Conservation (phyloP, 1,284 basidiomycete genomes). For the Neotropicomus parvogracilis region DNA sequence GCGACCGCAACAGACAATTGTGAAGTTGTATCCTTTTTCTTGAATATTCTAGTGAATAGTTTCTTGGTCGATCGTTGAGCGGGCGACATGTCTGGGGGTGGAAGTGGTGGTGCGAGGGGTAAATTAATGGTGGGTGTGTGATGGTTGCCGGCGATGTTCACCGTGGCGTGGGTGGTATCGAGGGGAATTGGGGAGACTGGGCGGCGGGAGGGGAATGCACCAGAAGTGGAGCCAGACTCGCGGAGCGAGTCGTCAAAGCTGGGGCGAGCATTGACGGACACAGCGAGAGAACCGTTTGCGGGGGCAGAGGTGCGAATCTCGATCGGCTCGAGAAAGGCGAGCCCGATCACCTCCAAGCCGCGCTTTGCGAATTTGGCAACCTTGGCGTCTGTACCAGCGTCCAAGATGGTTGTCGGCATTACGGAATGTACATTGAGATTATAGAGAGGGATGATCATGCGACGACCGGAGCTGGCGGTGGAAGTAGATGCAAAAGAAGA, state of each 20-base stretch:
- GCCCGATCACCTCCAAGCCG: constrained; percentile 76
- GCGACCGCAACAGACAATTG: constrained; percentile 15
- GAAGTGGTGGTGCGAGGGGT: constrained; percentile 22
- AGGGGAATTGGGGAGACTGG: constrained; percentile 11
- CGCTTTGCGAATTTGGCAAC: constrained; percentile 88
- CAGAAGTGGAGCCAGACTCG: constrained; percentile 21
- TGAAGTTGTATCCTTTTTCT: constrained; percentile 45
- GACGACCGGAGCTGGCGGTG: constrained; percentile 47
- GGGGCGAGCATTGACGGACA: constrained; percentile 18
- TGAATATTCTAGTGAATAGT: constrained; percentile 74
- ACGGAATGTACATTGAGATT: constrained; percentile 93
- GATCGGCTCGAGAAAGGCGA: constrained; percentile 77
- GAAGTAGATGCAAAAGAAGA: constrained; percentile 53
- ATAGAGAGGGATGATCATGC: constrained; percentile 89
- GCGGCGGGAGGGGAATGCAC: constrained; percentile 5
- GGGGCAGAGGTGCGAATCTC: constrained; percentile 58
- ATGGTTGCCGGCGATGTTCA: not conserved
- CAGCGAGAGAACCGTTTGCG: constrained; percentile 8
- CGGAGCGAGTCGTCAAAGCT: constrained; percentile 26
- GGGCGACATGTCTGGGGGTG: constrained; percentile 24
- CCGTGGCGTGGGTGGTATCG: constrained; percentile 1
- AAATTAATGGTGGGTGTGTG: constrained; percentile 21
- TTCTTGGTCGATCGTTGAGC: constrained; percentile 46
- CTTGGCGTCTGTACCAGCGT: constrained; percentile 92
- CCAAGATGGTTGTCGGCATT: constrained; percentile 85